Evolutionary conservation across 352 stramenopile species (phyloP).

Genomic region (Globisporangium takayamanum): DNA sequence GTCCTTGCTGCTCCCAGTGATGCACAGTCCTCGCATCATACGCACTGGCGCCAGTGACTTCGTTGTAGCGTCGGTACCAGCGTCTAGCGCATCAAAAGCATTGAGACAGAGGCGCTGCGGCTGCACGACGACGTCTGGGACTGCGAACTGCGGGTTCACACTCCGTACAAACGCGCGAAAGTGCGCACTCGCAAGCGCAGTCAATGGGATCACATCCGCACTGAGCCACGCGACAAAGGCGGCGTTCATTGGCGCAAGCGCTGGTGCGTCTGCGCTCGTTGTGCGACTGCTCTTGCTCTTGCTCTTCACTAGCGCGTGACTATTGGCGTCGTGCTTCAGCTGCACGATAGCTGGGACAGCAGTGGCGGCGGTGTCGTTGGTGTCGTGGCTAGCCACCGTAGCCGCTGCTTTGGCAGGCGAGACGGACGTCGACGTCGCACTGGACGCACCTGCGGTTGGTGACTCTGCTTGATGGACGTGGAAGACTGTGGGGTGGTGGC

Average conservation of each 20-base stretch:
- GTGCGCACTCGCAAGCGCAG: slow-evolving; percentile 25
- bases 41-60: not conserved
- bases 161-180: slow-evolving; percentile 32
- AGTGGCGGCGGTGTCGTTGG: not conserved
- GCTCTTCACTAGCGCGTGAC: not conserved
- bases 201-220: slow-evolving; percentile 41
- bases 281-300: not conserved
- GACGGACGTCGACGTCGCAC: not conserved
- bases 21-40: slow-evolving; percentile 47
- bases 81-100: too few species aligned
- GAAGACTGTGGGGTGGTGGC: slow-evolving; percentile 42
- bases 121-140: slow-evolving; percentile 32
- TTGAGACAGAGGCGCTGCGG: slow-evolving; percentile 1
- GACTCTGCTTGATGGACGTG: slow-evolving; percentile 5
- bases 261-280: not conserved
- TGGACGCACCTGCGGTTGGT: not conserved
- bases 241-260: slow-evolving; percentile 14
- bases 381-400: not conserved
- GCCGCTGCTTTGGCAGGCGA: not conserved
- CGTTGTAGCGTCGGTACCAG: not conserved
- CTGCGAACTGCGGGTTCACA: slow-evolving; percentile 33
- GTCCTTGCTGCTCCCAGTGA: slow-evolving; percentile 26
- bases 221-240: slow-evolving; percentile 38
- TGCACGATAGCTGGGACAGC: too few species aligned
- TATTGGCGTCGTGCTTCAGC: too few species aligned